phyloP scores from a whole-genome alignment of 2,329 filamentous ascomycete species.

The Bipolaris victoriae region DNA sequence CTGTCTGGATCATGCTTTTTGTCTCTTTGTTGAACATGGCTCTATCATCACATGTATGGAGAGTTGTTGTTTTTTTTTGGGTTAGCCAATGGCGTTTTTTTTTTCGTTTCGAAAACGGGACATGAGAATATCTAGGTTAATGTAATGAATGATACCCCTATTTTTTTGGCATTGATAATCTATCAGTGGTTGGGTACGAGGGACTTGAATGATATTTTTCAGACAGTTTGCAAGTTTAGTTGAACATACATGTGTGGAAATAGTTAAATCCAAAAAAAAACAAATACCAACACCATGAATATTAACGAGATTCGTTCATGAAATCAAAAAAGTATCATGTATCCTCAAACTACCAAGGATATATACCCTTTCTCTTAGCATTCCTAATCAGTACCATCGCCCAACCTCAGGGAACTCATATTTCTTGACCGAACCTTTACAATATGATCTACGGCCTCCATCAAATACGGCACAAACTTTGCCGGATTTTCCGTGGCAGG shows the following conservation, averaged over 20 bases:
- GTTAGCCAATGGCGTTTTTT: background rate
- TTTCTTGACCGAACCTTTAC: conserved; percentile 40
- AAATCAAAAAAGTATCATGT: no score
- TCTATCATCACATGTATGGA: no score
- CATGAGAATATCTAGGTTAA: background rate
- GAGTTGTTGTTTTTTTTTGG: background rate
- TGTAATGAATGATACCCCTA: conserved; percentile 4
- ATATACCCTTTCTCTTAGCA: background rate
- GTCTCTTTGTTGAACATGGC: background rate
- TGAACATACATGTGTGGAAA: no score
- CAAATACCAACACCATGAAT: no score
- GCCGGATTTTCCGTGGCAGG: conserved; percentile 55
- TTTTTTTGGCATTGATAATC: no score
- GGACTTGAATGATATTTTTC: no score
- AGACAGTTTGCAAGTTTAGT: no score
- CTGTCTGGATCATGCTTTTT: no score
- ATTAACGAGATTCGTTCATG: no score
- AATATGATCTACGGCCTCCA: conserved; percentile 50
- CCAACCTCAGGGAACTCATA: conserved; percentile 42
- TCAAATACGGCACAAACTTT: conserved; percentile 48
- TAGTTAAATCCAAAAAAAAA: no score
- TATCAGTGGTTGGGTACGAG: no score
- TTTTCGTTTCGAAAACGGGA: background rate
- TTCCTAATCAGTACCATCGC: conserved; percentile 31
- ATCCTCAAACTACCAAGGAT: no score